Conservation (phyloP, 148 eudicot genomes). For the Fagopyrum esculentum region DNA sequence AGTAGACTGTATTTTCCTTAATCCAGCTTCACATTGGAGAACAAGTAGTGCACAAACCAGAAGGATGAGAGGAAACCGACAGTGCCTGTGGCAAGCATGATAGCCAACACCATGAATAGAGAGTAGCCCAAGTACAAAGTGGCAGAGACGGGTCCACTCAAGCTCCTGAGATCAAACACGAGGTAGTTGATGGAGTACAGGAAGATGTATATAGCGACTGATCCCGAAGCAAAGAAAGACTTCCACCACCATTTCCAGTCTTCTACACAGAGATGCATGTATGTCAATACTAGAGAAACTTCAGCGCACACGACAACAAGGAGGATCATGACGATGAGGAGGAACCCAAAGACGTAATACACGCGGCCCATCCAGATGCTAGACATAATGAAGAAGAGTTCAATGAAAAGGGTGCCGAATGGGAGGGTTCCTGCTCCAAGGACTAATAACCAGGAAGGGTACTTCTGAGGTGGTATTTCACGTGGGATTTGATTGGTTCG, state of each 20-base stretch:
- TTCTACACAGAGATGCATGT: constrained; percentile 22
- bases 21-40: constrained; percentile 21
- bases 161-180: constrained; percentile 22
- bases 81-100: constrained; percentile 23
- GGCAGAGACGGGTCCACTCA: constrained; percentile 22
- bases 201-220: constrained; percentile 24
- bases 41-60: constrained; percentile 24
- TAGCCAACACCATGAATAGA: constrained; percentile 22
- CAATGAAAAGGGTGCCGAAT: constrained; percentile 23
- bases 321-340: constrained; percentile 20
- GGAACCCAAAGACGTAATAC: constrained; percentile 18
- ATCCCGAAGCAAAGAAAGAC: constrained; percentile 25
- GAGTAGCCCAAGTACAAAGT: constrained; percentile 22
- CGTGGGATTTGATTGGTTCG: constrained; percentile 18
- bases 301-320: constrained; percentile 18
- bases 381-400: constrained; percentile 25
- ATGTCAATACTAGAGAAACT: constrained; percentile 20
- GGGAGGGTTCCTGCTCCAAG: constrained; percentile 23
- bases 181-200: constrained; percentile 22
- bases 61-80: constrained; percentile 22
- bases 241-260: constrained; percentile 28
- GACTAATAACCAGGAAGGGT: constrained; percentile 14
- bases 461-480: constrained; percentile 16
- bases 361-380: constrained; percentile 24
- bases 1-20: neutral